A percentile compares a stretch with the other conserved stretches of the same genome.
Conservation (phyloP, 1,284 basidiomycete genomes). For the Neolentinus lepideus region DNA sequence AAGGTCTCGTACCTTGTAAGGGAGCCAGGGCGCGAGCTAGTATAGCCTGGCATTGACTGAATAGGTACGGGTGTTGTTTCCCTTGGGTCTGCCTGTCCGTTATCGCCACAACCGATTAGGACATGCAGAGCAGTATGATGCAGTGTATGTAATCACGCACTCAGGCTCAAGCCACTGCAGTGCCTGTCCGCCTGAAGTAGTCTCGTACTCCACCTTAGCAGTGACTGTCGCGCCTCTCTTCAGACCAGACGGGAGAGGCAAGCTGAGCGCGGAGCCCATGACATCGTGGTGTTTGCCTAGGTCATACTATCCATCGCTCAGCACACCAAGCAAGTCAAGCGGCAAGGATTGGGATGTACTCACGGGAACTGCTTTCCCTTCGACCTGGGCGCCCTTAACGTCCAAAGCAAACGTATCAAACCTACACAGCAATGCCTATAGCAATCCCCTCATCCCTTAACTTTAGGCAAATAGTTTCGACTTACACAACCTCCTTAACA, state of each 20-base stretch:
- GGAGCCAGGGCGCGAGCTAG: slow-evolving; percentile 80
- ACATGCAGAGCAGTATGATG: no score
- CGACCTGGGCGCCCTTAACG: slow-evolving; percentile 52
- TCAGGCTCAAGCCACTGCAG: slow-evolving; percentile 92
- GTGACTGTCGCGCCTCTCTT: slow-evolving; percentile 37
- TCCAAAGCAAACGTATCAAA: slow-evolving; percentile 79
- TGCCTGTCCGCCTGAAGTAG: slow-evolving; percentile 75
- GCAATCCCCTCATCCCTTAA: slow-evolving; percentile 1
- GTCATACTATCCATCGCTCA: slow-evolving; percentile 32
- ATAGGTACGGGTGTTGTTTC: slow-evolving; percentile 82
- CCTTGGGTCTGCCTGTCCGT: slow-evolving; percentile 79
- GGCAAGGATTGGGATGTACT: slow-evolving; percentile 13
- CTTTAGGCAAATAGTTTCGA: slow-evolving; percentile 13
- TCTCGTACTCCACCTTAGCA: slow-evolving; percentile 66
- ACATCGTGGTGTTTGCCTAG: slow-evolving; percentile 51
- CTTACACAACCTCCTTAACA: slow-evolving; percentile 60
- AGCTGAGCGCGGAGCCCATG: slow-evolving; percentile 65
- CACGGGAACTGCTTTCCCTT: slow-evolving; percentile 42
- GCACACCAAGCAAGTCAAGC: no score
- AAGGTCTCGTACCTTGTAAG: slow-evolving; percentile 50
- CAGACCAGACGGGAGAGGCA: slow-evolving; percentile 38
- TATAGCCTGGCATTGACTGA: slow-evolving; percentile 94
- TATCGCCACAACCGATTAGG: no score
- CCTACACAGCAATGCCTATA: slow-evolving; percentile 26
- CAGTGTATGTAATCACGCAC: slow-evolving; percentile 29